Evolutionary conservation across 23 red algal genomes (phyloP), one percentile per base, ranked within the genome.

Genomic region (Gracilariopsis chorda): DNA sequence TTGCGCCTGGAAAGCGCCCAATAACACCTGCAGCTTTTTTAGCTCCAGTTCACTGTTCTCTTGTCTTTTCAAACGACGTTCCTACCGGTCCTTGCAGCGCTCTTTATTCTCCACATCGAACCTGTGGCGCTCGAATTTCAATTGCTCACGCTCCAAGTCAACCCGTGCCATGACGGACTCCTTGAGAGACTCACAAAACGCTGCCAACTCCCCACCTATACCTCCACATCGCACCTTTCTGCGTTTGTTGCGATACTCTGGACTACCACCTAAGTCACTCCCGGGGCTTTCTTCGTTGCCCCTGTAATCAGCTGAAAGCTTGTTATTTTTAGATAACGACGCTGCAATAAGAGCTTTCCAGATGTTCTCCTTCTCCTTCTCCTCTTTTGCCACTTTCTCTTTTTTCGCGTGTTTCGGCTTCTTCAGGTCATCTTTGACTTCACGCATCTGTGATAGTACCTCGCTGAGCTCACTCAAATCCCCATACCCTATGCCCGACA

Each of bases 1-100:
- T 27, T 19, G 23, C 33, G 9, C 25, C 39, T 25, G 13, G 35
- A 86, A 86, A 27, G 81, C 81, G 27, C 59, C 59, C 19, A 86
- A 20, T 32, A 86, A 40, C n/a, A 71, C 21, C 48, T 1, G 67
- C 4, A 69, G 45, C 81, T 86, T 86, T 51, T 69, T 41, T 7
- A 86, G 17, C 39, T 69, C 55, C 19, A 86, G 23, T 29, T 86
- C 29, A 12, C 45, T 5, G 37, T 44, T 17, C 13, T 6, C 0
- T 42, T 69, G 5, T 5, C 81, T 56, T 57, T 86, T 59, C 28
- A 42, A 34, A 25, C 10, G 32, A 11, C 81, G 25, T 42, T 57
- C 42, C 2, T 7, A 0, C 20, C 43, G 5, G 8, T 55, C 30
- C 0, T 69, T 36, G 57, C 44, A 40, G 17, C 56, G 28, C 6